Evolutionary conservation across 2,329 filamentous ascomycete genomes (phyloP).

Genomic region (Mollisia scopiformis): DNA sequence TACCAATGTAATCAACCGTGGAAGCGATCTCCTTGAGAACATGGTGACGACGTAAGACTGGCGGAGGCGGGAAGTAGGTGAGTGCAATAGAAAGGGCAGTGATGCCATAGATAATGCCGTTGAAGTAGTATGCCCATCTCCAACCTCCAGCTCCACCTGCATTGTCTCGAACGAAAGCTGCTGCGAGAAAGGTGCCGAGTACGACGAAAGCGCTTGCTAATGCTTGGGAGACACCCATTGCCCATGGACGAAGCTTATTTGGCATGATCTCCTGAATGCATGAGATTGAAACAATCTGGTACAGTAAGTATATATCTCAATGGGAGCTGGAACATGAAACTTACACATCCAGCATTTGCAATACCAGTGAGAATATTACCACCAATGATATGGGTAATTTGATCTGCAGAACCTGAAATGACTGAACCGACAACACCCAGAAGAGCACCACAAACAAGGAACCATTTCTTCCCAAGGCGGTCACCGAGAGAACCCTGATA

Average conservation of each 20-base stretch:
- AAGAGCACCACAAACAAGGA: constrained; percentile 20
- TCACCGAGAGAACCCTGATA: constrained; percentile 18
- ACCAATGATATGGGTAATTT: constrained; percentile 16
- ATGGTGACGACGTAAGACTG: constrained; percentile 19
- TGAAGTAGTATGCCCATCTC: constrained; percentile 27
- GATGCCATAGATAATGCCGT: constrained; percentile 21
- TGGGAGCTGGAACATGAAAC: background rate
- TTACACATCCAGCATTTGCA: constrained; percentile 23
- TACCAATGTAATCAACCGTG: constrained; percentile 22
- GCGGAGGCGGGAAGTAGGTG: constrained; percentile 22
- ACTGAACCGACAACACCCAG: constrained; percentile 17
- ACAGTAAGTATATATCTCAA: background rate
- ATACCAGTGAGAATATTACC: constrained; percentile 22
- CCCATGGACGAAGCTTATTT: constrained; percentile 22
- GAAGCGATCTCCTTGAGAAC: constrained; percentile 11
- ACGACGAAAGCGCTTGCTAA: constrained; percentile 23
- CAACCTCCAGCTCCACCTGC: constrained; percentile 21
- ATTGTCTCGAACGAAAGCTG: constrained; percentile 19
- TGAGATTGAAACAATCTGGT: constrained; percentile 21
- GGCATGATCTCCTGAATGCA: constrained; percentile 27
- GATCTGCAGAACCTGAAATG: constrained; percentile 19
- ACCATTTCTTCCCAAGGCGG: constrained; percentile 27
- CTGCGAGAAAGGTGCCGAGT: constrained; percentile 22
- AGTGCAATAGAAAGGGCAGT: constrained; percentile 15
- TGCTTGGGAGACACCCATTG: constrained; percentile 22